Conservation (phyloP, 75 land plant genomes). For the Sequoiadendron giganteum region DNA sequence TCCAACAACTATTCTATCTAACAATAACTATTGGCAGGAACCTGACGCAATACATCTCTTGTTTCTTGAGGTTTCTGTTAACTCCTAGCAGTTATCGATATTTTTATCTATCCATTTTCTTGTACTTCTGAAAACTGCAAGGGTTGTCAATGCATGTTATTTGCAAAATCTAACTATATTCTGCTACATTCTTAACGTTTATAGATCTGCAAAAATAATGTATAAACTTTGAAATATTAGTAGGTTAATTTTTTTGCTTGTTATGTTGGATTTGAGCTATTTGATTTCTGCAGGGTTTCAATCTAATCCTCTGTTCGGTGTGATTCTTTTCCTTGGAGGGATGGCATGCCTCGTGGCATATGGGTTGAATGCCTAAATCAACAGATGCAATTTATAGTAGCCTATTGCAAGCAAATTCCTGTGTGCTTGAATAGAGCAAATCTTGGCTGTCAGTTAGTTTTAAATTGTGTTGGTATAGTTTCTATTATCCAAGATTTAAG, state of each 20-base stretch:
- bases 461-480: background rate
- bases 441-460: background rate
- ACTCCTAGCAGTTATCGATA: too few species aligned
- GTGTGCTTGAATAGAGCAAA: background rate
- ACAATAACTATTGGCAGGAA: too few species aligned
- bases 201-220: background rate
- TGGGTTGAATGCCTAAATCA: background rate
- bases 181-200: background rate
- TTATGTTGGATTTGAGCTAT: background rate
- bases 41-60: too few species aligned
- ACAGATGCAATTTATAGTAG: background rate
- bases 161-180: background rate
- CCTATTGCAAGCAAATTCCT: background rate
- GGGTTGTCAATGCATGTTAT: background rate
- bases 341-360: background rate
- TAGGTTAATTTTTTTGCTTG: background rate
- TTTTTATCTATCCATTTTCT: background rate
- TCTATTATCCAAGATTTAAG: background rate
- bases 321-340: background rate
- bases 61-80: too few species aligned
- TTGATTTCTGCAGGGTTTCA: background rate
- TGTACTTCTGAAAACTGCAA: background rate
- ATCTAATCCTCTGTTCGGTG: background rate
- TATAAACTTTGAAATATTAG: background rate
- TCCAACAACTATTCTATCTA: too few species aligned